A percentile compares a stretch with the other conserved stretches of the same genome.
These are phyloP conservation scores for Zygotorulaspora chibaensis DNA, from an alignment of 805 yeast species.

Conservation along the genomic window DNA sequence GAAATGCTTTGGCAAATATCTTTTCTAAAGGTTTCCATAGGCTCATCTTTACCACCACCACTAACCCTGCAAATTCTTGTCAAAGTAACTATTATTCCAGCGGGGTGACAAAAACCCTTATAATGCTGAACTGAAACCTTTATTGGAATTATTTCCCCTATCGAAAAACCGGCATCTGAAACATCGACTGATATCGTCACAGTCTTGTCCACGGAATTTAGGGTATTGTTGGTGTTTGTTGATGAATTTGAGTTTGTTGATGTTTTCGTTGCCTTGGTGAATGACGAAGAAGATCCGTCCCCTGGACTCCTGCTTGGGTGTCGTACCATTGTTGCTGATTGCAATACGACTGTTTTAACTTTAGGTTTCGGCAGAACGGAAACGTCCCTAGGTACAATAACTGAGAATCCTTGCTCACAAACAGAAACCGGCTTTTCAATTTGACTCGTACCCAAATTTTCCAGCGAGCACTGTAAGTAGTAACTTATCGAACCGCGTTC, in stretches of 20 bases:
- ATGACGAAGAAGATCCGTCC: slow-evolving; percentile 23
- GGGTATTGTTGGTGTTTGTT: slow-evolving; percentile 7
- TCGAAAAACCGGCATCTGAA: slow-evolving; percentile 63
- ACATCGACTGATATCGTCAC: slow-evolving; percentile 43
- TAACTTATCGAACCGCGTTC: slow-evolving; percentile 83
- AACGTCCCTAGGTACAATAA: slow-evolving; percentile 74
- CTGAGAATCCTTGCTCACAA: slow-evolving; percentile 55
- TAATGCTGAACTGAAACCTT: slow-evolving; percentile 64
- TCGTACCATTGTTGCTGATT: slow-evolving; percentile 40
- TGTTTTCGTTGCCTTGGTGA: slow-evolving; percentile 24
- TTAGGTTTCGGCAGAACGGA: slow-evolving; percentile 60
- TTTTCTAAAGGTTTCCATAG: slow-evolving; percentile 62
- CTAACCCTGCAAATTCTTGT: slow-evolving; percentile 71
- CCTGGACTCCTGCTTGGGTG: slow-evolving; percentile 5
- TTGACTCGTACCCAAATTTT: slow-evolving; percentile 15
- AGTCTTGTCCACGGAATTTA: slow-evolving; percentile 19
- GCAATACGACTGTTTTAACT: slow-evolving; percentile 60
- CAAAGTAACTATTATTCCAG: slow-evolving; percentile 73
- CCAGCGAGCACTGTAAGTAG: slow-evolving; percentile 37
- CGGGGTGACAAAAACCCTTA: slow-evolving; percentile 61
- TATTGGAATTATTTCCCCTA: slow-evolving; percentile 78
- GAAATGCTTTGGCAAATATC: slow-evolving; percentile 74
- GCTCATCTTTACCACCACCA: slow-evolving; percentile 52
- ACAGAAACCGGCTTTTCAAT: slow-evolving; percentile 33
- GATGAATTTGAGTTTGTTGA: slow-evolving; percentile 22